phyloP scores from a whole-genome alignment of 306 rosid species.

The Quercus berberidifolia region DNA sequence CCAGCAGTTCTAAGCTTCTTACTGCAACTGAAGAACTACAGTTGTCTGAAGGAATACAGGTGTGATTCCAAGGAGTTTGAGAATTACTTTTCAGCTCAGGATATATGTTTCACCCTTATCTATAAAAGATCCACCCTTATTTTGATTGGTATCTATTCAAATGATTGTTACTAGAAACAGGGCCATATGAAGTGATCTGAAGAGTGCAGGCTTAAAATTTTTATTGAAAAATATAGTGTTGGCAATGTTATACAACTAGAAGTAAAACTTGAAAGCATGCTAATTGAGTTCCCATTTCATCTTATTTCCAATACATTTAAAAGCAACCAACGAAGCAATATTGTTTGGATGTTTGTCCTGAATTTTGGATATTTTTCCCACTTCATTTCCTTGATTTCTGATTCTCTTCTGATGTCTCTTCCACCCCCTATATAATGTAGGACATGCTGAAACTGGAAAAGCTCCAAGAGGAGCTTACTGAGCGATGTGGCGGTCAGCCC shows the following conservation, averaged over 20 bases:
- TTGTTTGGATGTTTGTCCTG: background rate
- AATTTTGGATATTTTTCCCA: slow-evolving; percentile 6
- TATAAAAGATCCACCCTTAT: background rate
- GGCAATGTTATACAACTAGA: background rate
- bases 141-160: background rate
- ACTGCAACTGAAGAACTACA: slow-evolving; percentile 70
- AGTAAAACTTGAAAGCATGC: background rate
- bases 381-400: slow-evolving; percentile 18
- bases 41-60: slow-evolving; percentile 95
- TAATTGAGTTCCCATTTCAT: background rate
- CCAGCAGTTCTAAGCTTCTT: slow-evolving; percentile 67
- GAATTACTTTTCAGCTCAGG: slow-evolving; percentile 3
- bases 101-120: background rate
- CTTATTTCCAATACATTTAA: background rate
- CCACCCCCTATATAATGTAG: slow-evolving; percentile 39
- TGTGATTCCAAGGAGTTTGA: slow-evolving; percentile 25
- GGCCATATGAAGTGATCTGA: background rate
- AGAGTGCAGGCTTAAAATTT: background rate
- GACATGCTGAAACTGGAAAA: slow-evolving; percentile 81
- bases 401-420: slow-evolving; percentile 17
- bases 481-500: slow-evolving; percentile 73
- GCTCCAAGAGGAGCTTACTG: slow-evolving; percentile 68
- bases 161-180: background rate
- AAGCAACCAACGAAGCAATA: background rate
- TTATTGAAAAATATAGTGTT: background rate